Percentiles rank a stretch among this genome's conserved stretches.
These are phyloP conservation scores for Prunus mume DNA, from an alignment of 306 rosid genomes.

Conservation along the genomic window DNA sequence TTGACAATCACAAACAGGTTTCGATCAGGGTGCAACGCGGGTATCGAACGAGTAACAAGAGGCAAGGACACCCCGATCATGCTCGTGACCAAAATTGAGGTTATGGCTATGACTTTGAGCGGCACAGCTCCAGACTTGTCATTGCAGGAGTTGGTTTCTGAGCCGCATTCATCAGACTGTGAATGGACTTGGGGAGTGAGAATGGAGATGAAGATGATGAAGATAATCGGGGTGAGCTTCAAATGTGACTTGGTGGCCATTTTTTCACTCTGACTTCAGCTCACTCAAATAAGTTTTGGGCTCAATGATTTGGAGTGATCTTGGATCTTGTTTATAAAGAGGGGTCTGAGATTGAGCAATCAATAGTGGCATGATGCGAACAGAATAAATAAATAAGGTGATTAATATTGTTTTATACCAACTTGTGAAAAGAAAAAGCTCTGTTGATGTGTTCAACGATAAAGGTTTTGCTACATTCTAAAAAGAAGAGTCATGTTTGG, in stretches of 20 bases:
- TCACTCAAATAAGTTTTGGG: not conserved
- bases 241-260: constrained; percentile 20
- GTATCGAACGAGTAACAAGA: constrained; percentile 41
- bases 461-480: not conserved
- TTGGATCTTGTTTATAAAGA: constrained; percentile 11
- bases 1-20: constrained; percentile 51
- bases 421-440: not conserved
- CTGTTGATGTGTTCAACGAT: not conserved
- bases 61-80: constrained; percentile 56
- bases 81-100: constrained; percentile 53
- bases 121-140: constrained; percentile 43
- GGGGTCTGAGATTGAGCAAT: not conserved
- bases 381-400: not conserved
- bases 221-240: constrained; percentile 17
- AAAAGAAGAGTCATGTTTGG: not conserved
- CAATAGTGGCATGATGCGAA: too few species aligned
- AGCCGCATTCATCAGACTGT: constrained; percentile 32
- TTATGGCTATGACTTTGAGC: constrained; percentile 58
- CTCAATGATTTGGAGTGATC: not conserved
- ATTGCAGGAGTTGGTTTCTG: constrained; percentile 36
- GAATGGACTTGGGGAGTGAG: constrained; percentile 21
- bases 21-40: constrained; percentile 56
- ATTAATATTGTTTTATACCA: not conserved
- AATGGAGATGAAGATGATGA: constrained; percentile 30
- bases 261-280: not conserved